A percentile compares a stretch with the other conserved stretches of the same genome.
Evolutionary conservation across 352 stramenopile species (phyloP).

Genomic region (Globisporangium takayamanum): DNA sequence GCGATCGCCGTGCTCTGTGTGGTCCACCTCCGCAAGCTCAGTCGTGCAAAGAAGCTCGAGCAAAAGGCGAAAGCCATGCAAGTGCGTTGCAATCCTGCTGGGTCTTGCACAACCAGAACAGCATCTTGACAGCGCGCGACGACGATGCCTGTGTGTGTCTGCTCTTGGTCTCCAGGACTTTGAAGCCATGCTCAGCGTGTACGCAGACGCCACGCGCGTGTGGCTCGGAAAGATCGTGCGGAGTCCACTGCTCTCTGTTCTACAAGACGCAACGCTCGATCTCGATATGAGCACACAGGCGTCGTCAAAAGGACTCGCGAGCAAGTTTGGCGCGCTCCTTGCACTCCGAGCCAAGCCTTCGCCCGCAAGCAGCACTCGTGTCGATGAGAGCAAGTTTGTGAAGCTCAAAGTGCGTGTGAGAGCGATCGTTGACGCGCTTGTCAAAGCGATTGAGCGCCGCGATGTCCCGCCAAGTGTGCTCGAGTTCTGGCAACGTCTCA

Average conservation of each 20-base stretch:
- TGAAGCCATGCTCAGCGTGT: slow-evolving; percentile 51
- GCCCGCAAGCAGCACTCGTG: background rate
- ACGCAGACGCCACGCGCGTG: slow-evolving; percentile 55
- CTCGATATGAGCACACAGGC: slow-evolving; percentile 33
- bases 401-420: slow-evolving; percentile 60
- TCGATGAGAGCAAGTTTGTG: slow-evolving; percentile 22
- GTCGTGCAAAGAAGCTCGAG: slow-evolving; percentile 29
- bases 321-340: slow-evolving; percentile 39
- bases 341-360: slow-evolving; percentile 13
- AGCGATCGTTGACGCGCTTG: slow-evolving; percentile 40
- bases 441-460: slow-evolving; percentile 39
- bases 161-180: slow-evolving; percentile 30
- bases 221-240: slow-evolving; percentile 55
- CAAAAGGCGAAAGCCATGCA: slow-evolving; percentile 28
- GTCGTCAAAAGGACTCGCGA: slow-evolving; percentile 33
- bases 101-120: too few relatives aligned
- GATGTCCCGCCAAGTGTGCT: slow-evolving; percentile 48
- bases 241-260: slow-evolving; percentile 35
- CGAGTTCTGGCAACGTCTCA: slow-evolving; percentile 51
- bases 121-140: too few relatives aligned
- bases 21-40: slow-evolving; percentile 21
- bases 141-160: background rate
- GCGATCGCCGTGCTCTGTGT: slow-evolving; percentile 23
- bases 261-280: slow-evolving; percentile 45
- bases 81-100: slow-evolving; percentile 9